Percentiles rank a stretch among this genome's conserved stretches.
These are phyloP conservation scores for Filobasidium wieringae DNA, from an alignment of 768 basidiomycete species.

Conservation along the genomic window DNA sequence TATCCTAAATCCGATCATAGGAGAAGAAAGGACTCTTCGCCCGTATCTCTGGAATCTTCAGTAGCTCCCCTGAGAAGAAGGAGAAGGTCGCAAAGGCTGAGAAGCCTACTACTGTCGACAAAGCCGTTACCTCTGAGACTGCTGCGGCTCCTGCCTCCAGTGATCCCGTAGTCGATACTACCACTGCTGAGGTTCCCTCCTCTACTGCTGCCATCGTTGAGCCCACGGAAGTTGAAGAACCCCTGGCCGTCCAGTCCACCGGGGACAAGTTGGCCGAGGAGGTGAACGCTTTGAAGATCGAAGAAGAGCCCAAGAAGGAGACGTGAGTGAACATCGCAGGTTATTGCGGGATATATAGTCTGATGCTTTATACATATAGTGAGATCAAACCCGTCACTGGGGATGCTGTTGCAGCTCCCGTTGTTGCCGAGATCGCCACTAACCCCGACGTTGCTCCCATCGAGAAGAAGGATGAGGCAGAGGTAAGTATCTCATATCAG, in stretches of 20 bases:
- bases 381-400: not conserved
- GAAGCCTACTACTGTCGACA: not conserved
- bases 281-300: not conserved
- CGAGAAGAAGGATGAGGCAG: slow-evolving; percentile 1
- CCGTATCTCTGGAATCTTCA: slow-evolving; percentile 6
- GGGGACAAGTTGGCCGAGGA: not conserved
- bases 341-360: no score
- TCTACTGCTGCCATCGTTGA: not conserved
- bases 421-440: not conserved
- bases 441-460: not conserved
- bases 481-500: not conserved
- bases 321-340: not conserved
- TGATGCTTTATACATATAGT: no score
- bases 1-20: not conserved
- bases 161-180: not conserved
- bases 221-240: not conserved
- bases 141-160: slow-evolving; percentile 1
- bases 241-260: not conserved
- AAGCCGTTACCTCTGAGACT: not conserved
- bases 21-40: slow-evolving; percentile 6
- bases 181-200: not conserved
- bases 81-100: slow-evolving; percentile 5
- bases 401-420: not conserved
- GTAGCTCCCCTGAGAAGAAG: not conserved
- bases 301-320: not conserved